These are phyloP conservation scores for Artemisia argyi DNA, from an alignment of 129 eudicot species.

Conservation along the genomic window DNA sequence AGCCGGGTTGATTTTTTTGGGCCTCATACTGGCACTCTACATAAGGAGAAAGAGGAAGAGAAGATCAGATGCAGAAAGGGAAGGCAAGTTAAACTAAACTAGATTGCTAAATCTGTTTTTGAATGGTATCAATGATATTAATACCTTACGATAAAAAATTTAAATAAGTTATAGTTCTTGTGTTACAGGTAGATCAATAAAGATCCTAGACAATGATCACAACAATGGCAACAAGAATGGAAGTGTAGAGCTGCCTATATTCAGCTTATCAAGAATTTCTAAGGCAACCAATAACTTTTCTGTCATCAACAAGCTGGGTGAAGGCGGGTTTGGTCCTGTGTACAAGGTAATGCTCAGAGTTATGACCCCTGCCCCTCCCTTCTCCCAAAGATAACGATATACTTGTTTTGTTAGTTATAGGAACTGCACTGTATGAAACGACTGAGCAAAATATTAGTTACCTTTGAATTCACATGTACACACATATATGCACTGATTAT, in stretches of 20 bases:
- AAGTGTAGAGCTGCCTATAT: neutral
- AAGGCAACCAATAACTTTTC: conserved; percentile 8
- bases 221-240: neutral
- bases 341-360: conserved; percentile 1
- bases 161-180: neutral
- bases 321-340: conserved; percentile 2
- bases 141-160: neutral
- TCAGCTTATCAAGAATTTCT: neutral
- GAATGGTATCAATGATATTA: neutral
- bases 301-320: neutral
- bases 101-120: neutral
- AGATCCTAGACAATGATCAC: neutral
- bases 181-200: neutral
- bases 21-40: conserved; percentile 28
- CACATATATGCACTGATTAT: conserved; percentile 1
- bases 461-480: neutral
- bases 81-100: conserved; percentile 18
- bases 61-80: neutral
- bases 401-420: too few species aligned
- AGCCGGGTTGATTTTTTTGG: conserved; percentile 17
- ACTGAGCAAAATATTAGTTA: neutral
- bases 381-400: too few species aligned
- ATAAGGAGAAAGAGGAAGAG: conserved; percentile 25
- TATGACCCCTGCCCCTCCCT: neutral
- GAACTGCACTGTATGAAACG: neutral